Evolutionary conservation across 2,329 filamentous ascomycete species (phyloP), one percentile per base, ranked within the genome.

Genomic region (Colletotrichum noveboracense): DNA sequence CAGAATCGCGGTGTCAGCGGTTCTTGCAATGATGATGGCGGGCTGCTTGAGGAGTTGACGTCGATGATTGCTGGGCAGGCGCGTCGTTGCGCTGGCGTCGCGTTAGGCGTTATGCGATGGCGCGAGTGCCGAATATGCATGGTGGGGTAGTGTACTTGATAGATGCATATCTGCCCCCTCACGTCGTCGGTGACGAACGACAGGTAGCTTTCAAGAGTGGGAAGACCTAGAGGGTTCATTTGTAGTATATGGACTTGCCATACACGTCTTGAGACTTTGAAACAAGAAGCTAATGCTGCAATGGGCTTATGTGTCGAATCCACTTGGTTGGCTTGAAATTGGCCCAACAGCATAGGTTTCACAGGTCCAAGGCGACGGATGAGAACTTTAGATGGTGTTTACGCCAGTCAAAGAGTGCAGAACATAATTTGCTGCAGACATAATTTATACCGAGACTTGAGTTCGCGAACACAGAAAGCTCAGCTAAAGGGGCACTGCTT

Each of bases 81-180:
- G 58, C 30, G 58, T 34, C 6, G 30, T n/a, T 24, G 6, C 16
- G 36, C n/a, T 10, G 21, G 16, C 34, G 38, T 55, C 68, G 24
- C 43, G 24, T 71, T 12, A 21, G 26, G 14, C n/a, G 3, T 10
- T 34, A 34, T 34, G 32, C 32, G 8, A 18, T 43, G 14, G 7
- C 6, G 18, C 28, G 26, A 12, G 3, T 8, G 10, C 18, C n/a
- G 12, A 32, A 14, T 24, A 18, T 28, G 32, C 32, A 34, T 14
- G 5, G 60, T 24, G 34, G 30, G n/a, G 26, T 30, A n/a, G 13
- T 9, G 7, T 38, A 43, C 65, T 21, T 6, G 4, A 5, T 74
- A 74, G 2, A n/a, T 61, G 9, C 70, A 72, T 72, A 72, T 28
- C 14, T 32, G 10, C 18, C 38, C 38, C 38, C 7, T 18, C 18